Percentiles rank a stretch among this genome's conserved stretches.
These are phyloP conservation scores for Seiridium unicorne DNA, from an alignment of 2,329 filamentous ascomycete species.

Conservation along the genomic window DNA sequence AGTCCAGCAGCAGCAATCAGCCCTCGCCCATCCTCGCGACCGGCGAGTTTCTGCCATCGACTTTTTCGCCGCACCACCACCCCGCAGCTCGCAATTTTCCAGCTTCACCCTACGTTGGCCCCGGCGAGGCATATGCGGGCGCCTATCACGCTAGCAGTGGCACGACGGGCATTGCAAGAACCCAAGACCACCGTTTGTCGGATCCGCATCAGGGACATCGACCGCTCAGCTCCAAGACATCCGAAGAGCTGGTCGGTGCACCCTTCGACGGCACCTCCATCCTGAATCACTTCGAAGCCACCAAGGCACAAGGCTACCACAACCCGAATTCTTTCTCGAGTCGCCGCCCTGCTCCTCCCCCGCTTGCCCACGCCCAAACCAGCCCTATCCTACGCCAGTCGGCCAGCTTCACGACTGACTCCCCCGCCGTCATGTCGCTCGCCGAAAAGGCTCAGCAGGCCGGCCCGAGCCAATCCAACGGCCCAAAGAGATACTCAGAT, in stretches of 20 bases:
- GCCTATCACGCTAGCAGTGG: conserved; percentile 13
- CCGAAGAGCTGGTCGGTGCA: conserved; percentile 62
- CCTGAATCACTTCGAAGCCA: conserved; percentile 58
- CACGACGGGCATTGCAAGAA: conserved; percentile 8
- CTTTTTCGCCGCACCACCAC: conserved; percentile 29
- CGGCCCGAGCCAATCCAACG: conserved; percentile 46
- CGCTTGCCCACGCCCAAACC: conserved; percentile 43
- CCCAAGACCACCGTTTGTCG: conserved; percentile 25
- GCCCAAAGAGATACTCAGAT: conserved; percentile 75
- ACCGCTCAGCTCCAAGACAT: conserved; percentile 41
- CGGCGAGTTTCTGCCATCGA: conserved; percentile 43
- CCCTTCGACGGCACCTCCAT: conserved; percentile 65
- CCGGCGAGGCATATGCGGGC: conserved; percentile 17
- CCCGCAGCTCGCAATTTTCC: conserved; percentile 17
- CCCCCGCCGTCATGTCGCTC: conserved; percentile 39
- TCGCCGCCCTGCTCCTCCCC: conserved; percentile 26
- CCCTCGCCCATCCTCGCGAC: conserved; percentile 44
- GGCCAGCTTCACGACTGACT: conserved; percentile 48
- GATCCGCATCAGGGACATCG: conserved; percentile 28
- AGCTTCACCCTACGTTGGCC: conserved; percentile 17
- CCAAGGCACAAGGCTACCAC: conserved; percentile 35
- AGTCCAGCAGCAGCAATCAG: conserved; percentile 24
- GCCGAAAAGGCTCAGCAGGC: conserved; percentile 40
- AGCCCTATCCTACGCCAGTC: conserved; percentile 62
- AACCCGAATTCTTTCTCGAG: conserved; percentile 18